Conservation (phyloP, 2,329 filamentous ascomycete species). For the Arthrinium phaeospermum region DNA sequence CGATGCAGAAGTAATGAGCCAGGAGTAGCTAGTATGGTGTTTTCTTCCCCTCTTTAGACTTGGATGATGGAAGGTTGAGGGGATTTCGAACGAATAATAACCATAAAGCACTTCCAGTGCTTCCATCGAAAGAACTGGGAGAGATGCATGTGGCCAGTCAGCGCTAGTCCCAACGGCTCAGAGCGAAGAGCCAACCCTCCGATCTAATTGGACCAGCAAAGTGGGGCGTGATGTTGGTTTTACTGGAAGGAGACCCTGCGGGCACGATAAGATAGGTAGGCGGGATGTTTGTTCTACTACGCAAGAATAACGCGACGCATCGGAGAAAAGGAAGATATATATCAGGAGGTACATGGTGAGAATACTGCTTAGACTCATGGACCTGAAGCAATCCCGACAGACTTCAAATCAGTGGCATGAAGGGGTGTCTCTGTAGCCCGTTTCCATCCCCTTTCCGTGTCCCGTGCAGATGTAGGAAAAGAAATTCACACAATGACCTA, state of each 20-base stretch:
- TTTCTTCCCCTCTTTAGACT: background rate
- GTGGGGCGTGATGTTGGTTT: background rate
- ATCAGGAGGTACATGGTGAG: too few relatives aligned
- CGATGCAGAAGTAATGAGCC: too few relatives aligned
- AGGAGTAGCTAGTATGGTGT: too few relatives aligned
- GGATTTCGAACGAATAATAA: background rate
- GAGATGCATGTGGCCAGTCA: background rate
- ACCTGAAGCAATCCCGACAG: background rate
- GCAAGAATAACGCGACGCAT: background rate
- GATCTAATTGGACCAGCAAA: background rate
- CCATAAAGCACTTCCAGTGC: background rate
- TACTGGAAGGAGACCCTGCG: background rate
- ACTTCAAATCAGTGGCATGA: too few relatives aligned
- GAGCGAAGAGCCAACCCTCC: background rate
- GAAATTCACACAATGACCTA: background rate
- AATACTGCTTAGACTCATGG: background rate
- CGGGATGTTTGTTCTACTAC: background rate
- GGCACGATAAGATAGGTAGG: background rate
- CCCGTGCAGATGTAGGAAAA: too few relatives aligned
- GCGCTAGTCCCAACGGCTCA: background rate
- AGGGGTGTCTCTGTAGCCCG: too few relatives aligned
- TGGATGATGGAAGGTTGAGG: constrained; percentile 1
- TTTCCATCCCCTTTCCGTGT: background rate
- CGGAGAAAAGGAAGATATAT: fast-evolving
- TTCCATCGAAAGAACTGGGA: background rate